Conservation (phyloP, 2,329 filamentous ascomycete genomes). For the Aureobasidium sp. region DNA sequence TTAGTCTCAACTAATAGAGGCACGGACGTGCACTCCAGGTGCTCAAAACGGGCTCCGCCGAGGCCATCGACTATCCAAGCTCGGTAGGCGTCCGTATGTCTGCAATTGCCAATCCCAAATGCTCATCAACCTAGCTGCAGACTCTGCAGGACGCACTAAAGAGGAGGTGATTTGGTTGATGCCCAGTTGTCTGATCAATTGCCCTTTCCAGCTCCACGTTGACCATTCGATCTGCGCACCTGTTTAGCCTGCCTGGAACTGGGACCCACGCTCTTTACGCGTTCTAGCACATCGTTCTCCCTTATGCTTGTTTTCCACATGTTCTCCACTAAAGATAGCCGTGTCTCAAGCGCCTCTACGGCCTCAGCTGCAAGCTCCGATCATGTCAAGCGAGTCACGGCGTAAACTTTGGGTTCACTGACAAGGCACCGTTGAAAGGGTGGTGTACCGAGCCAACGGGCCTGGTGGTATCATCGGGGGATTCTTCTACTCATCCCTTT, state of each 20-base stretch:
- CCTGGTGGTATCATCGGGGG: background rate
- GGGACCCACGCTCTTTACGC: background rate
- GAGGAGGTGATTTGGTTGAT: background rate
- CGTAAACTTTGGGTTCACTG: conserved; percentile 4
- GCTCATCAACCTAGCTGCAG: conserved; percentile 4
- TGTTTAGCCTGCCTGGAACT: background rate
- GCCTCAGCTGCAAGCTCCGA: background rate
- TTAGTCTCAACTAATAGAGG: background rate
- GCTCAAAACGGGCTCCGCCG: background rate
- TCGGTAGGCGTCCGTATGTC: background rate
- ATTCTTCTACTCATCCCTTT: background rate
- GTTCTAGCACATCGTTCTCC: background rate
- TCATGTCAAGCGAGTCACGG: conserved; percentile 7
- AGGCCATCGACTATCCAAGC: background rate
- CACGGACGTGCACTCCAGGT: background rate
- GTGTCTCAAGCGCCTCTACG: conserved; percentile 6
- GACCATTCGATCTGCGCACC: background rate
- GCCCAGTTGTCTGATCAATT: background rate
- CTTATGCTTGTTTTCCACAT: background rate
- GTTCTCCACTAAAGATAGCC: conserved; percentile 9
- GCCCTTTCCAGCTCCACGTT: background rate
- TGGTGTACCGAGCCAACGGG: conserved; percentile 7
- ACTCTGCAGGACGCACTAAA: conserved; percentile 2
- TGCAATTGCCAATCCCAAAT: background rate
- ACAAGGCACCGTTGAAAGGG: conserved; percentile 1